These are phyloP conservation scores for Plenodomus tracheiphilus DNA, from an alignment of 2,329 filamentous ascomycete species.

Conservation along the genomic window DNA sequence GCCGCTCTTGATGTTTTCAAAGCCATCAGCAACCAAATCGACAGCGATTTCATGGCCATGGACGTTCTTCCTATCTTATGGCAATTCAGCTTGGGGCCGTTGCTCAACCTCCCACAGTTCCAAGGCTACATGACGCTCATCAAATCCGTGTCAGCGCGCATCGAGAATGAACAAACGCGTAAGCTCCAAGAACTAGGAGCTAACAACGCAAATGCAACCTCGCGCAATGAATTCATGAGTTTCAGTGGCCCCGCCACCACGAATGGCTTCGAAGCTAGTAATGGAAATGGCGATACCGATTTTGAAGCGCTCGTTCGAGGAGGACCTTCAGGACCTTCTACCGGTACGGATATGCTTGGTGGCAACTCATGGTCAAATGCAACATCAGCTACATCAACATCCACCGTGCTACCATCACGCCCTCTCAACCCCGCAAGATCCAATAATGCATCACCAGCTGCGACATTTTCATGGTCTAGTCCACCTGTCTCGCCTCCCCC, in stretches of 20 bases:
- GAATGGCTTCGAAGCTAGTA: conserved; percentile 61
- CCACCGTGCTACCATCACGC: conserved; percentile 37
- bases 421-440: conserved; percentile 31
- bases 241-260: conserved; percentile 60
- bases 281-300: conserved; percentile 67
- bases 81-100: conserved; percentile 86
- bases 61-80: conserved; percentile 89
- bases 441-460: conserved; percentile 36
- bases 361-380: conserved; percentile 49
- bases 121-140: conserved; percentile 88
- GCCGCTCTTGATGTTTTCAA: conserved; percentile 82
- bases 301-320: conserved; percentile 92
- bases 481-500: conserved; percentile 42
- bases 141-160: conserved; percentile 73
- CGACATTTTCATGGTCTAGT: conserved; percentile 53
- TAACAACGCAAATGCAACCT: conserved; percentile 55
- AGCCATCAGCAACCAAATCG: conserved; percentile 79
- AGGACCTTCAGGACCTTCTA: conserved; percentile 50
- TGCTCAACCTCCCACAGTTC: conserved; percentile 84
- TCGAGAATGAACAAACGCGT: conserved; percentile 85
- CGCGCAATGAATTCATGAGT: conserved; percentile 69
- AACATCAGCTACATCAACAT: conserved; percentile 35
- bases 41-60: conserved; percentile 88
- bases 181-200: conserved; percentile 85
- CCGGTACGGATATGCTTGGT: conserved; percentile 45